Conservation (phyloP, 352 stramenopile species). For the Phytophthora macrochlamydospora region DNA sequence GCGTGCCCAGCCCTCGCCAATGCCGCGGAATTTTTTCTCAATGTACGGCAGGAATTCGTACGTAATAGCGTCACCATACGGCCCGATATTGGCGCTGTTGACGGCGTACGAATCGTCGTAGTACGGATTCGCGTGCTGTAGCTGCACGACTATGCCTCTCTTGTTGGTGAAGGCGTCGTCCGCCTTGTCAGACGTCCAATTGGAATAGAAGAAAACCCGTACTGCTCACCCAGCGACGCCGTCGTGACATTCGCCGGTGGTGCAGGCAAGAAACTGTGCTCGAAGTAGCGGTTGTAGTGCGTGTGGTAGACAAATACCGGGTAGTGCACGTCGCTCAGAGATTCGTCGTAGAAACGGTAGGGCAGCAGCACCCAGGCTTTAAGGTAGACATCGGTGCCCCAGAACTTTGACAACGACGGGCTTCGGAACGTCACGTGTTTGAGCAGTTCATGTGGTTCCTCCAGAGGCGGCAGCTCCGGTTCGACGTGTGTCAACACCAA, state of each 20-base stretch:
- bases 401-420: constrained; percentile 63
- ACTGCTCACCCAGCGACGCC: constrained; percentile 41
- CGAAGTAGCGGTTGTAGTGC: constrained; percentile 70
- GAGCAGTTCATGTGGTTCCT: constrained; percentile 56
- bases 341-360: constrained; percentile 64
- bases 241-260: constrained; percentile 31
- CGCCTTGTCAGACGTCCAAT: constrained; percentile 65
- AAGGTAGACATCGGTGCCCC: constrained; percentile 69
- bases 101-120: constrained; percentile 83
- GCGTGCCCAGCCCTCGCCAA: constrained; percentile 65
- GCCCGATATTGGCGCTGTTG: constrained; percentile 77
- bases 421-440: constrained; percentile 75
- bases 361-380: constrained; percentile 78
- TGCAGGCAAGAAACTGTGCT: constrained; percentile 52
- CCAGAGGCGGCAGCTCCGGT: constrained; percentile 36
- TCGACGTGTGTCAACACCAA: constrained; percentile 58
- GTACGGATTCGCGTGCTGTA: constrained; percentile 82
- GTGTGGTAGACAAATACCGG: constrained; percentile 80
- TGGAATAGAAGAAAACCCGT: constrained; percentile 73
- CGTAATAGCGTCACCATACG: constrained; percentile 78
- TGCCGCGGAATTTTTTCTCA: constrained; percentile 64
- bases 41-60: constrained; percentile 77
- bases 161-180: constrained; percentile 66
- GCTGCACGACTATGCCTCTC: constrained; percentile 73
- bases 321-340: constrained; percentile 61